phyloP scores from a whole-genome alignment of 1,284 basidiomycete species.

The Cryptococcus jaspeensis region DNA sequence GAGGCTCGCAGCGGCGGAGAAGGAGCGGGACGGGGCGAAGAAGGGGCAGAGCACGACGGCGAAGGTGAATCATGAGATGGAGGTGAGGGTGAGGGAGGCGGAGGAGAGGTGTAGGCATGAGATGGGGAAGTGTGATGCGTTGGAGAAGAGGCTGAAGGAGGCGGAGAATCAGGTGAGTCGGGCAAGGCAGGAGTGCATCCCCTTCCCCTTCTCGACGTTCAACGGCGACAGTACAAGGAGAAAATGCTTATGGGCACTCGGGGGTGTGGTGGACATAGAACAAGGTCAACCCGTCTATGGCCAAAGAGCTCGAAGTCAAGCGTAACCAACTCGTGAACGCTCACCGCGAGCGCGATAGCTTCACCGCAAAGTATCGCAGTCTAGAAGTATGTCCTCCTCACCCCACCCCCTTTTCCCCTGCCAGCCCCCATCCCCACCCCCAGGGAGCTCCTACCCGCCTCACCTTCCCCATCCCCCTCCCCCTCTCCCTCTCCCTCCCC shows the following conservation, averaged over 20 bases:
- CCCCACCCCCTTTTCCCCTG: too few relatives aligned
- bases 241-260: neutral
- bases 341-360: conserved; percentile 4
- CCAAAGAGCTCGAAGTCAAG: neutral
- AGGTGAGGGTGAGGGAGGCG: conserved; percentile 4
- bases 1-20: conserved; percentile 9
- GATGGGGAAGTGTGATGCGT: conserved; percentile 4
- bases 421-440: too few relatives aligned
- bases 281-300: neutral
- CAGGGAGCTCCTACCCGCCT: too few relatives aligned
- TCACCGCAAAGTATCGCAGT: conserved; percentile 4
- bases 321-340: neutral
- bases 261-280: neutral
- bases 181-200: too few relatives aligned
- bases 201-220: too few relatives aligned
- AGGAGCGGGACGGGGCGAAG: conserved; percentile 6
- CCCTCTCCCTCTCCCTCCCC: too few relatives aligned
- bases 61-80: conserved; percentile 15
- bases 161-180: conserved; percentile 5
- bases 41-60: conserved; percentile 20
- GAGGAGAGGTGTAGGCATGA: conserved; percentile 7
- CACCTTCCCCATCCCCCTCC: too few relatives aligned
- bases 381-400: too few relatives aligned
- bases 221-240: too few relatives aligned
- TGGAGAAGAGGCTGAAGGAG: conserved; percentile 5